Conservation (phyloP, 192 early-diverging fungal genomes). For the Linnemannia schmuckeri region DNA sequence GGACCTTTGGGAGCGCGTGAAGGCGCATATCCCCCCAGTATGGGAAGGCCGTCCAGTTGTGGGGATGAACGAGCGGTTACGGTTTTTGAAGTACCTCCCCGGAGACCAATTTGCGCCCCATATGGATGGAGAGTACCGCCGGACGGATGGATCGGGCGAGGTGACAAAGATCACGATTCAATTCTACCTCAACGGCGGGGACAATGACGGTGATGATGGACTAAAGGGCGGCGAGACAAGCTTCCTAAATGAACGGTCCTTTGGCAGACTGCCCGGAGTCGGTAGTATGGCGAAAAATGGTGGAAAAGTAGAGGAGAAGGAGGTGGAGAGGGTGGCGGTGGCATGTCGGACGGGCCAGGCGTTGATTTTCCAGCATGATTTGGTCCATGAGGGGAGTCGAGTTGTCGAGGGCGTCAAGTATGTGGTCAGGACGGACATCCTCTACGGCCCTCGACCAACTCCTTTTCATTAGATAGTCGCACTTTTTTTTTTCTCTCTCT, state of each 20-base stretch:
- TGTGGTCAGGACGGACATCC: conserved; percentile 60
- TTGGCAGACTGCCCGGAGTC: not conserved
- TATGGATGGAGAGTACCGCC: conserved; percentile 54
- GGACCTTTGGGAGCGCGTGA: conserved; percentile 39
- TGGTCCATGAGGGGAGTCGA: conserved; percentile 60
- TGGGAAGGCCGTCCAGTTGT: conserved; percentile 29
- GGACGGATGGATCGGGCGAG: conserved; percentile 49
- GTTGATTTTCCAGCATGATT: conserved; percentile 57
- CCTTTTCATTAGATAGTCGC: not conserved
- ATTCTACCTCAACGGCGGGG: conserved; percentile 62
- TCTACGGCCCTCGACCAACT: conserved; percentile 39
- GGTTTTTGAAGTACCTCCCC: conserved; percentile 56
- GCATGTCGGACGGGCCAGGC: conserved; percentile 32
- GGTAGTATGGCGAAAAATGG: conserved; percentile 13
- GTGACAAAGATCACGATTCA: conserved; percentile 59
- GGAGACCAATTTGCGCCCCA: conserved; percentile 50
- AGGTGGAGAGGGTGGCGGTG: conserved; percentile 21
- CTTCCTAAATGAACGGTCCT: conserved; percentile 24
- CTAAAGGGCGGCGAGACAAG: conserved; percentile 52
- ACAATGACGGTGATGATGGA: conserved; percentile 32
- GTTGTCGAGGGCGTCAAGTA: conserved; percentile 60
- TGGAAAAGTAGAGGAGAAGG: conserved; percentile 15
- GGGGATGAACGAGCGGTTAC: conserved; percentile 59
- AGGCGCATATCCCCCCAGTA: conserved; percentile 25
- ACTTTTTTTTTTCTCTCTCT: conserved; percentile 7